A percentile compares a stretch with the other conserved stretches of the same genome.
phyloP scores from a whole-genome alignment of 2,329 filamentous ascomycete species.

The Aspergillus intermedius region DNA sequence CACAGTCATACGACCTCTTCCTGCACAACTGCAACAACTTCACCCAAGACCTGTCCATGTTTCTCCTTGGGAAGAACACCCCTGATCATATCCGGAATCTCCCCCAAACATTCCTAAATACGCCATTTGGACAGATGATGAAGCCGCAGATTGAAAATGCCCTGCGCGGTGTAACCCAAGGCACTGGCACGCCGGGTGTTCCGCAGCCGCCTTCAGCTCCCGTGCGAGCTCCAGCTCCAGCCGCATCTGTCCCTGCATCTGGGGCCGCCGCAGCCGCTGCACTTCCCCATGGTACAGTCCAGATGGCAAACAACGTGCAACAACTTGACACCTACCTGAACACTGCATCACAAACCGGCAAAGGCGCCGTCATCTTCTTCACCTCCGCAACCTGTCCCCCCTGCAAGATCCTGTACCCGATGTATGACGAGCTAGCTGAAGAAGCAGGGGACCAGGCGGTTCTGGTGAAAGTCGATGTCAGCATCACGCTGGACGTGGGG shows the following conservation, averaged over 20 bases:
- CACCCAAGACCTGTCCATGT: slow-evolving; percentile 84
- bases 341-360: slow-evolving; percentile 50
- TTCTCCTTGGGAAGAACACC: slow-evolving; percentile 80
- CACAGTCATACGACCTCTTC: slow-evolving; percentile 78
- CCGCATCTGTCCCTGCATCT: neutral
- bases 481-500: slow-evolving; percentile 57
- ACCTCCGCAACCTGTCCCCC: slow-evolving; percentile 81
- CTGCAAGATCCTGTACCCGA: slow-evolving; percentile 74
- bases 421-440: slow-evolving; percentile 71
- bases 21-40: slow-evolving; percentile 97
- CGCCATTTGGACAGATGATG: slow-evolving; percentile 82
- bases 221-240: slow-evolving; percentile 5
- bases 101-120: slow-evolving; percentile 76
- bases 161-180: slow-evolving; percentile 58
- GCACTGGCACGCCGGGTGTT: slow-evolving; percentile 34
- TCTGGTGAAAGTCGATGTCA: slow-evolving; percentile 79
- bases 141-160: slow-evolving; percentile 65
- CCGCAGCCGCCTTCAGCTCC: slow-evolving; percentile 12
- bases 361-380: slow-evolving; percentile 79
- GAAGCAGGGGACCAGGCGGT: slow-evolving; percentile 62
- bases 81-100: slow-evolving; percentile 80
- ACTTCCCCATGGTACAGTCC: slow-evolving; percentile 40
- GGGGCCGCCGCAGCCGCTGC: slow-evolving; percentile 6
- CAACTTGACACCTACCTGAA: slow-evolving; percentile 57
- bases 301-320: slow-evolving; percentile 52